Base-by-base conservation (phyloP, 1,284 basidiomycete species). In the Ganoderma leucocontextum region DNA sequence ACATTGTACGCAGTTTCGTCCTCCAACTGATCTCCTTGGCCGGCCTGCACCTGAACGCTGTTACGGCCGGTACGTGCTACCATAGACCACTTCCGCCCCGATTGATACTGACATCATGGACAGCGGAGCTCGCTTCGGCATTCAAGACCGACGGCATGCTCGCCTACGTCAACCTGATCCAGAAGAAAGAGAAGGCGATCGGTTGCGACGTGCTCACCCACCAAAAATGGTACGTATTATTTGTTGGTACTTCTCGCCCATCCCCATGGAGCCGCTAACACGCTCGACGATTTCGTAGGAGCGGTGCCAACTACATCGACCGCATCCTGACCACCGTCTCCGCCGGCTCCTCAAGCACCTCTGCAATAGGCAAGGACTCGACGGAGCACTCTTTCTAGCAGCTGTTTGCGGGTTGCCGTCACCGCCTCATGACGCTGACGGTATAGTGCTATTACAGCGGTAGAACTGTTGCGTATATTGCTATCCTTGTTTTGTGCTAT, bases 141-240 rank as follows among this genome's bases (percentile, higher is more conserved):
- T 97, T 89, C 85, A 92, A 93, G 82, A 87, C 88, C 33, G 92
- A 95, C 58, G 95, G 95, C 55, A 95, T 96, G 93, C 86, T 94
- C 49, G 94, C 94, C 33, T 96, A 96, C 78, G 93, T 95, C 64
- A 85, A 95, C 68, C 86, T 95, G 35, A 87, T 96, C 61, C 95
- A 96, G 80, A 85, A 90, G 70, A 95, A 93, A 80, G 96, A 98
- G 81, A 91, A 93, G 78, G 95, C 94, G 75, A 90, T 97, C 61
- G 94, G 95, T 39, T 95, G 94, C 74, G 96, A 98, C 79, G 95
- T 98, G 44, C 60, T 64, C 57, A 64, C 63, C n/a, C 63, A 64
- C 42, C 63, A 59, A 41, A 64, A 58, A 13, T 64, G 53, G 63
- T 64, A 39, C n/a, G n/a, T n/a, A n/a, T n/a, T n/a, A n/a, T n/a